A percentile compares a stretch with the other conserved stretches of the same genome.
Conservation (phyloP, 257 asterid species). For the Henckelia pumila region DNA sequence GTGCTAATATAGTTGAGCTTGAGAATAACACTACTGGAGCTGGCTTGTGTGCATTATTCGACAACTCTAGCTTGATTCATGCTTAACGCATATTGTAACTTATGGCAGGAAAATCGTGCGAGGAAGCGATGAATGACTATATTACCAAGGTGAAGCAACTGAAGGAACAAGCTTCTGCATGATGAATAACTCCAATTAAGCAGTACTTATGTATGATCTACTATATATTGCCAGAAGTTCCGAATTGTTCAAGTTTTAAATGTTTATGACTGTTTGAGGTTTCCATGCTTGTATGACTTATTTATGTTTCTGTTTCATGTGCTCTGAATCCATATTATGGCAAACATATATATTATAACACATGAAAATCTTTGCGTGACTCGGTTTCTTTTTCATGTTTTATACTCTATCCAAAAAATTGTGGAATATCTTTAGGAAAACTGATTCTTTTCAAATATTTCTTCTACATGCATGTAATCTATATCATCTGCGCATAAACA, state of each 20-base stretch:
- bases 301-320: conserved; percentile 24
- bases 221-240: conserved; percentile 12
- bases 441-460: too few species aligned
- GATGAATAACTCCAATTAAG: conserved; percentile 26
- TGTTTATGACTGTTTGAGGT: not conserved
- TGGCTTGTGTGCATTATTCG: not conserved
- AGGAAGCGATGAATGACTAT: conserved; percentile 78
- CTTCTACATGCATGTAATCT: too few species aligned
- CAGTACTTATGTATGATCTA: conserved; percentile 7
- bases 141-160: conserved; percentile 94
- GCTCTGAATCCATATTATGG: conserved; percentile 12
- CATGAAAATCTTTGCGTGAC: not conserved
- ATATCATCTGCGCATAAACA: too few species aligned
- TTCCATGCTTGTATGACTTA: conserved; percentile 1
- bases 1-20: not conserved
- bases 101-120: conserved; percentile 68
- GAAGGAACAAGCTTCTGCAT: conserved; percentile 55
- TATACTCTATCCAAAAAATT: too few species aligned
- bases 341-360: not conserved
- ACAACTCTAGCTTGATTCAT: not conserved
- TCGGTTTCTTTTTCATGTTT: too few species aligned
- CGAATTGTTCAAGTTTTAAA: conserved; percentile 1
- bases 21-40: not conserved
- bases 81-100: conserved; percentile 2
- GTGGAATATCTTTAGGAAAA: too few species aligned